Percentiles rank a stretch among this genome's conserved stretches.
phyloP scores from a whole-genome alignment of 1,284 basidiomycete genomes.

The Moesziomyces antarcticus region DNA sequence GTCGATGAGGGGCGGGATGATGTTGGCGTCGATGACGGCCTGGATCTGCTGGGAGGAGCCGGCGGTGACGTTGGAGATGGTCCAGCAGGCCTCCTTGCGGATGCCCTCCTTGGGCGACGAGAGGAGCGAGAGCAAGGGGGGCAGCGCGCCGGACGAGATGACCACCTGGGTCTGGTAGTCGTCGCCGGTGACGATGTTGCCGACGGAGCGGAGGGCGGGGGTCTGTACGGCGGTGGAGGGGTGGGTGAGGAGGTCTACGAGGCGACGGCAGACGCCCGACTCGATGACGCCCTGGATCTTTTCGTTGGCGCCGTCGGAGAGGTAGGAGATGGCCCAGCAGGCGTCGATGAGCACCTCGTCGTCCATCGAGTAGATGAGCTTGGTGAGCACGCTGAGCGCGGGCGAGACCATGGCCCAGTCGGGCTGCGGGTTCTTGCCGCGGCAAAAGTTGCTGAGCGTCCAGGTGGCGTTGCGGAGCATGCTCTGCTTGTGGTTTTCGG shows the following conservation, averaged over 20 bases:
- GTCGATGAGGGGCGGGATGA: constrained; percentile 97
- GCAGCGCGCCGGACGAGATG: constrained; percentile 93
- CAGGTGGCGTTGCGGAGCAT: constrained; percentile 68
- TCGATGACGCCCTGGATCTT: constrained; percentile 99
- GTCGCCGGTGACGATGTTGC: constrained; percentile 98
- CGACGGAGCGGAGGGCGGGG: constrained; percentile 94
- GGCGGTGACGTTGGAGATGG: constrained; percentile 98
- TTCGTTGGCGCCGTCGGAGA: constrained; percentile 98
- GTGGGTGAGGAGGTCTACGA: constrained; percentile 97
- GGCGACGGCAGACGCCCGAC: constrained; percentile 93
- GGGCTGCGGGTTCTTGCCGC: constrained; percentile 67
- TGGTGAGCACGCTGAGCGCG: constrained; percentile 92
- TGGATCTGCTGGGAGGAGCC: constrained; percentile 97
- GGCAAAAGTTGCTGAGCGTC: constrained; percentile 68
- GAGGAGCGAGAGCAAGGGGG: constrained; percentile 88
- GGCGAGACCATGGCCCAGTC: constrained; percentile 76
- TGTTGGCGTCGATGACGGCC: constrained; percentile 77
- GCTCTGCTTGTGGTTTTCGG: constrained; percentile 67
- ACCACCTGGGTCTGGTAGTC: constrained; percentile 99
- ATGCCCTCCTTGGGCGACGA: constrained; percentile 97
- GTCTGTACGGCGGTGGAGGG: constrained; percentile 98
- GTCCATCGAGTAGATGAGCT: constrained; percentile 98
- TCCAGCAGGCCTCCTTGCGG: constrained; percentile 96
- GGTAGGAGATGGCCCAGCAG: constrained; percentile 99
- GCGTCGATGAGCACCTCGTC: constrained; percentile 99